These are phyloP conservation scores for Solanum sejunctum DNA, from an alignment of 257 asterid genomes.

Conservation along the genomic window DNA sequence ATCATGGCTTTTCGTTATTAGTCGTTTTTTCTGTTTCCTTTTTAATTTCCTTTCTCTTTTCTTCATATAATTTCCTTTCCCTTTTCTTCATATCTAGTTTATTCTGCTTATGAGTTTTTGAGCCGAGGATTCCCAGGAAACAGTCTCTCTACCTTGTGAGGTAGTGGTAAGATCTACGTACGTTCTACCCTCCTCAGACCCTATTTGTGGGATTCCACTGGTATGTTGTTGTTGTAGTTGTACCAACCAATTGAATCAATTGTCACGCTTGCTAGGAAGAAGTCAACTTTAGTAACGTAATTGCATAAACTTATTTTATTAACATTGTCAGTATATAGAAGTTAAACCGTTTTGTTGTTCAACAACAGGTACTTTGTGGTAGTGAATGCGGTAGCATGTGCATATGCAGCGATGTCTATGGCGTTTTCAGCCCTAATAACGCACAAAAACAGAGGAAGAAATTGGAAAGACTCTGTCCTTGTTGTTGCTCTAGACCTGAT, in stretches of 20 bases:
- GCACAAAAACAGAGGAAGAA: neutral
- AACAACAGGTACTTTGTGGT: constrained; percentile 13
- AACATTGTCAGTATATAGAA: neutral
- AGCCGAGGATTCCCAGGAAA: too few species aligned
- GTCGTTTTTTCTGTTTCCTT: too few species aligned
- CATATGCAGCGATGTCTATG: constrained; percentile 11
- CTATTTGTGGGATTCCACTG: too few species aligned
- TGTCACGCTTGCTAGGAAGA: neutral
- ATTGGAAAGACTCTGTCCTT: neutral
- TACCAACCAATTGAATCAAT: neutral
- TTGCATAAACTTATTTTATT: neutral
- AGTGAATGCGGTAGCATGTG: constrained; percentile 16
- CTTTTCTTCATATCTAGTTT: too few species aligned
- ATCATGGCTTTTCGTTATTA: too few species aligned
- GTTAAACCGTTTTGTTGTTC: neutral
- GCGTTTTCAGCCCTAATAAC: neutral
- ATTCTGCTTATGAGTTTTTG: too few species aligned
- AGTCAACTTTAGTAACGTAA: neutral
- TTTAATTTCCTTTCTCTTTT: too few species aligned
- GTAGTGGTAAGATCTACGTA: too few species aligned
- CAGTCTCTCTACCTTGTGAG: too few species aligned
- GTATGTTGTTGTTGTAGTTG: too few species aligned
- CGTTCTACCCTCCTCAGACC: too few species aligned
- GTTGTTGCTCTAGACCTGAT: neutral
- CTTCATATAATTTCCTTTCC: too few species aligned